Conservation (phyloP, 805 yeast genomes). For the Candida berthetii region DNA sequence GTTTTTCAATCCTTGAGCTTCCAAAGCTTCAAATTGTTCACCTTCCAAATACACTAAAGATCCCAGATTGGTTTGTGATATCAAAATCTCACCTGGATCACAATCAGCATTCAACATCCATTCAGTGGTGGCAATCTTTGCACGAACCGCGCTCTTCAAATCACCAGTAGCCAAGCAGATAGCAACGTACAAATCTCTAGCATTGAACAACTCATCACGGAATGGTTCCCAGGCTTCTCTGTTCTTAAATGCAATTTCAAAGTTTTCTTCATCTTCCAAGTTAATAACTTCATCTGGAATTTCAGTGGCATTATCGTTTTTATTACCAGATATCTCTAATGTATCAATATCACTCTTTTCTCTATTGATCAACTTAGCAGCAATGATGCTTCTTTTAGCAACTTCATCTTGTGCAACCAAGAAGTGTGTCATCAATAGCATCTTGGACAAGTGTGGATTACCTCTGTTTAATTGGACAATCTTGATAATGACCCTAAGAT, state of each 20-base stretch:
- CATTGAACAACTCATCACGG: slow-evolving; percentile 69
- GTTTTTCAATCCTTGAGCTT: slow-evolving; percentile 24
- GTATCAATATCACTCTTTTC: slow-evolving; percentile 21
- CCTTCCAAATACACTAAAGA: slow-evolving; percentile 63
- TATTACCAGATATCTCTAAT: slow-evolving; percentile 10
- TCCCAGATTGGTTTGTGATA: slow-evolving; percentile 66
- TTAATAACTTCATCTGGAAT: slow-evolving; percentile 20
- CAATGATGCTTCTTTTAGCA: slow-evolving; percentile 30
- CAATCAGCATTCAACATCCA: slow-evolving; percentile 73
- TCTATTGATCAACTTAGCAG: slow-evolving; percentile 23
- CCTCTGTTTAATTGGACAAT: slow-evolving; percentile 49
- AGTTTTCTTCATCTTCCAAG: slow-evolving; percentile 22
- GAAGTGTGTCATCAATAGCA: slow-evolving; percentile 56
- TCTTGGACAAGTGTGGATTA: slow-evolving; percentile 44
- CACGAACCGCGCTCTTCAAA: slow-evolving; percentile 48
- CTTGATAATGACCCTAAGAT: slow-evolving; percentile 62
- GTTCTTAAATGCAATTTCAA: slow-evolving; percentile 27
- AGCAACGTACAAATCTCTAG: slow-evolving; percentile 72
- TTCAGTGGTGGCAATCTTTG: slow-evolving; percentile 58
- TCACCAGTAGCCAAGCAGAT: slow-evolving; percentile 67
- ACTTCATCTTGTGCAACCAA: slow-evolving; percentile 64
- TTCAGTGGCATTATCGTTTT: slow-evolving; percentile 11
- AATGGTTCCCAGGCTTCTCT: slow-evolving; percentile 66
- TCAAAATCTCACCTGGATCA: slow-evolving; percentile 54
- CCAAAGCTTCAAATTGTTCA: slow-evolving; percentile 51